These are phyloP conservation scores for Groenewaldozyma salmanticensis DNA, from an alignment of 805 yeast genomes.

Conservation along the genomic window DNA sequence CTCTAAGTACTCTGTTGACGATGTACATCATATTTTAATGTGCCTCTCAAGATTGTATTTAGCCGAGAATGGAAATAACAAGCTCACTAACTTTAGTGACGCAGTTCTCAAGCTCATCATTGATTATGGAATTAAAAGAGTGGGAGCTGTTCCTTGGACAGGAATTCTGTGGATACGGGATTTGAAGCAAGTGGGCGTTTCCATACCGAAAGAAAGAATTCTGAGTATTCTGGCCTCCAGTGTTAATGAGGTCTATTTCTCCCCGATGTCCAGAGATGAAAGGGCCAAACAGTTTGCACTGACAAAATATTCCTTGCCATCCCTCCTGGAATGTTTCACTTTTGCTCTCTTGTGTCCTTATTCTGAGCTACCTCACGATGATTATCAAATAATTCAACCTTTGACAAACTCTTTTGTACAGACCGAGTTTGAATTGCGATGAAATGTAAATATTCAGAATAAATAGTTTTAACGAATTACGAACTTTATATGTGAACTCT, in stretches of 20 bases:
- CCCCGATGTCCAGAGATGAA: background rate
- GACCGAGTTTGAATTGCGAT: too few relatives aligned
- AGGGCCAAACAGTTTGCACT: background rate
- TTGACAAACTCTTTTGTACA: too few relatives aligned
- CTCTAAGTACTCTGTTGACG: background rate
- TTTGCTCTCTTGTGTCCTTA: background rate
- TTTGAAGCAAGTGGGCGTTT: background rate
- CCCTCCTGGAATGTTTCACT: background rate
- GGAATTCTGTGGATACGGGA: background rate
- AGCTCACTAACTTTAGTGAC: background rate
- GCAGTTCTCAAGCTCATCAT: background rate
- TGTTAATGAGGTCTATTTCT: background rate
- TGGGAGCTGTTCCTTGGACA: background rate
- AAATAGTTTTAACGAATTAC: too few relatives aligned
- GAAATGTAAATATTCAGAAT: too few relatives aligned
- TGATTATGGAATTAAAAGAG: background rate
- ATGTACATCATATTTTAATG: conserved; percentile 1
- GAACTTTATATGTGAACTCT: background rate
- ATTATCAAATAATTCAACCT: background rate
- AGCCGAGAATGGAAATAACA: background rate
- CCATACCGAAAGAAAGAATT: background rate
- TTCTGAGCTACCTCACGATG: background rate
- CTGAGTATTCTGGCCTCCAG: background rate
- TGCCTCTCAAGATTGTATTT: background rate
- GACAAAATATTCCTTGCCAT: background rate